Evolutionary conservation across 2,329 filamentous ascomycete species (phyloP), one percentile per base, ranked within the genome.

Genomic region (Pyrenochaeta sp.): DNA sequence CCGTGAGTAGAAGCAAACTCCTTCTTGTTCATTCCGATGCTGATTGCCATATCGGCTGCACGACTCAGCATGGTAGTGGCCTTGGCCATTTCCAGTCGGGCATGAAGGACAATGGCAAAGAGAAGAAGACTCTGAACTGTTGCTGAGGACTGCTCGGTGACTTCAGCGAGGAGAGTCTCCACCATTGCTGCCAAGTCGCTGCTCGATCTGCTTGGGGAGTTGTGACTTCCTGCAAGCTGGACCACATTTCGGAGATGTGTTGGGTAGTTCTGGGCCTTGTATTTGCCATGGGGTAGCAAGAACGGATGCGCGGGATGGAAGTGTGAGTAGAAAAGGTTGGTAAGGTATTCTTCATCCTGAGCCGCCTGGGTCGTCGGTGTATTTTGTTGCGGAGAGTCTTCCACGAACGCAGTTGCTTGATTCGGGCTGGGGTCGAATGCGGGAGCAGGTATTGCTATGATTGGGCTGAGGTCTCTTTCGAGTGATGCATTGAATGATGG

Each of bases 111-210:
- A 46, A 95, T 84, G 10, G 89, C 80, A 37, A 90, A 79, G 3
- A 95, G 75, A 30, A 95, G 72, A 64, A 90, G 78, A 3, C 88
- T 84, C 71, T 96, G 90, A 1, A 94, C 83, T 11, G 84, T 72
- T 60, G 84, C 87, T 0, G 55, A 43, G 11, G 55, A 52, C 9
- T 60, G 53, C 8, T 44, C 32, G 9, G 32, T 37, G 11, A 40
- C 15, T 22, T 49, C 24, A n/a, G n/a, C n/a, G n/a, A 63, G 24
- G 8, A 51, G 43, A 18, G 35, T 36, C 19, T 28, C 39, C 3
- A 51, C 45, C 2, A 35, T 34, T 19, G 61, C 46, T 34, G 71
- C 68, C 40, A 77, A 72, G 2, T 56, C 47, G 30, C 74, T 69
- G 24, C 67, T 70, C 1, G 71, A 67, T 11, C 65, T 63, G 3